These are phyloP conservation scores for Hypseocharis bilobata DNA, from an alignment of 441 rosid genomes.

Conservation along the genomic window DNA sequence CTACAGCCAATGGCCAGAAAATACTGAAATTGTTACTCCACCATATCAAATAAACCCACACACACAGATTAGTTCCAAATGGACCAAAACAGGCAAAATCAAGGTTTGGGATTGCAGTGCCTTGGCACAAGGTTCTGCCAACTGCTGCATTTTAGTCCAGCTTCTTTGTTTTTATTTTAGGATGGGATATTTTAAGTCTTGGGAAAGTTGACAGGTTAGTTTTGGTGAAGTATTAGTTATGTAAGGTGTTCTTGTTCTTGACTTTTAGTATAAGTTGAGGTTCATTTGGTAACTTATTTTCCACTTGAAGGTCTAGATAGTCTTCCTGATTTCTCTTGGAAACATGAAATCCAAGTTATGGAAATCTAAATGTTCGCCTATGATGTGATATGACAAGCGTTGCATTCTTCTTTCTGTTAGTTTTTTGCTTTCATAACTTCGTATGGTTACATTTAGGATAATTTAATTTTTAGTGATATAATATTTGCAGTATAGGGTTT, in stretches of 20 bases:
- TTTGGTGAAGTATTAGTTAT: too few relatives aligned
- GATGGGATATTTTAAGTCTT: too few relatives aligned
- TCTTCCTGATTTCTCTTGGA: background rate
- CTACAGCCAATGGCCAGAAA: background rate
- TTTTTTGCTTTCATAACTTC: slow-evolving; percentile 1
- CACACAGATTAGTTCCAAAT: too few relatives aligned
- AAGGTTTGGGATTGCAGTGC: too few relatives aligned
- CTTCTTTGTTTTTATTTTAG: too few relatives aligned
- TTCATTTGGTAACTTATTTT: too few relatives aligned
- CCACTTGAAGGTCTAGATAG: background rate
- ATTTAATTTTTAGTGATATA: too few relatives aligned
- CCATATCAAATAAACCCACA: background rate
- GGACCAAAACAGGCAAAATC: too few relatives aligned
- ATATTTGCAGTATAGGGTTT: background rate
- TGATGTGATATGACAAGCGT: background rate
- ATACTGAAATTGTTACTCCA: background rate
- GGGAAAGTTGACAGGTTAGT: too few relatives aligned
- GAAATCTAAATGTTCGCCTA: background rate
- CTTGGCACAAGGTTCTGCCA: background rate
- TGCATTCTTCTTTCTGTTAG: too few relatives aligned
- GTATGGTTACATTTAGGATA: background rate
- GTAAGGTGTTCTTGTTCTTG: background rate
- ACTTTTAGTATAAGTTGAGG: background rate
- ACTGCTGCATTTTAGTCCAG: background rate
- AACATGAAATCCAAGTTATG: background rate